phyloP scores from a whole-genome alignment of 768 basidiomycete species.

The Panellus pusillus region DNA sequence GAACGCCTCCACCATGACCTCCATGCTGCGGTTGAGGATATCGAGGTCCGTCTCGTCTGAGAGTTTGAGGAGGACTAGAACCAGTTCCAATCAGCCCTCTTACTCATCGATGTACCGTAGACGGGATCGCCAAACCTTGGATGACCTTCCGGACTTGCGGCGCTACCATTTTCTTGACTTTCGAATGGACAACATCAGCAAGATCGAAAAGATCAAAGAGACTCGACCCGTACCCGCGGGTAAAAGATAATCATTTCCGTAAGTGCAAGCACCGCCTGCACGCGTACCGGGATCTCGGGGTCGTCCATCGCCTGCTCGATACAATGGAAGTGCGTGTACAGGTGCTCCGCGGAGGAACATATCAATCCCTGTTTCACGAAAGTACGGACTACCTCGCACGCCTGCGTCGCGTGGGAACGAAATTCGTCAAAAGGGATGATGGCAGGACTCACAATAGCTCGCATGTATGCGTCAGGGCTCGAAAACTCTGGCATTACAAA shows the following conservation, averaged over 20 bases:
- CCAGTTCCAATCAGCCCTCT: background rate
- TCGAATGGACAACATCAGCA: slow-evolving; percentile 12
- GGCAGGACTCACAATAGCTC: slow-evolving; percentile 60
- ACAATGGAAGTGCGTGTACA: slow-evolving; percentile 63
- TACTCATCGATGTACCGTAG: background rate
- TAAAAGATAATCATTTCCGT: slow-evolving; percentile 71
- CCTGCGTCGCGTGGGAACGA: slow-evolving; percentile 39
- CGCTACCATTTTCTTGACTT: slow-evolving; percentile 70
- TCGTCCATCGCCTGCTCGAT: slow-evolving; percentile 72
- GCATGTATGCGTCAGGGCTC: slow-evolving; percentile 67
- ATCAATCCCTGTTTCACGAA: slow-evolving; percentile 67
- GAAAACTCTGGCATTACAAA: slow-evolving; percentile 76
- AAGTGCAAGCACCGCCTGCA: slow-evolving; percentile 79
- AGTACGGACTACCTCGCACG: slow-evolving; percentile 78
- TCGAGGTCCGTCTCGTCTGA: slow-evolving; percentile 92
- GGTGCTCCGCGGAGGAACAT: slow-evolving; percentile 66
- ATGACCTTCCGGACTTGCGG: slow-evolving; percentile 85
- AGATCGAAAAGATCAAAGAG: background rate
- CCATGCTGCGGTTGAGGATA: slow-evolving; percentile 79
- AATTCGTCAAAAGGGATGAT: slow-evolving; percentile 1
- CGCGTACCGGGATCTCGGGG: slow-evolving; percentile 76
- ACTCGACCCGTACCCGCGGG: slow-evolving; percentile 51
- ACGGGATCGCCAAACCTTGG: slow-evolving; percentile 52
- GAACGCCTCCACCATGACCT: slow-evolving; percentile 84
- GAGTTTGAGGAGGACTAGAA: slow-evolving; percentile 76